Evolutionary conservation across 2,329 filamentous ascomycete genomes (phyloP).

Genomic region (Neopestalotiopsis rosae): DNA sequence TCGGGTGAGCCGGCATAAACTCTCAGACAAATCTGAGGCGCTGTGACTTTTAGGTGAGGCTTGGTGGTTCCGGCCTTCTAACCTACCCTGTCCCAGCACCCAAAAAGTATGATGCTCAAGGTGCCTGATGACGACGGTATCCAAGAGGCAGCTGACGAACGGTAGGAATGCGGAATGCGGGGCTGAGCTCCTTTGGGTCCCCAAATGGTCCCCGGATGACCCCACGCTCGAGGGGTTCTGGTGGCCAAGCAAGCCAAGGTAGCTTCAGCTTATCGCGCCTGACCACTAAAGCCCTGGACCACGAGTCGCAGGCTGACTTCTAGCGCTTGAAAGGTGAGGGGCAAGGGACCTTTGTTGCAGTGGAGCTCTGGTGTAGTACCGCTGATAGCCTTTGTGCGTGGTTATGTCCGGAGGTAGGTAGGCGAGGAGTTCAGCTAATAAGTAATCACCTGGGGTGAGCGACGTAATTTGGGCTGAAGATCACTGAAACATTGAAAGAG

Average conservation of each 20-base stretch:
- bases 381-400: too few species aligned
- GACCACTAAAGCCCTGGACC: neutral
- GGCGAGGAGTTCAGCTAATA: too few species aligned
- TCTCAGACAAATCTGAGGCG: neutral
- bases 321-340: too few species aligned
- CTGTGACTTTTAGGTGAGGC: neutral
- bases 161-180: conserved; percentile 11
- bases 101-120: neutral
- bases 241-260: neutral
- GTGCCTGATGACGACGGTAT: conserved; percentile 12
- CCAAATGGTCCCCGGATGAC: neutral
- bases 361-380: too few species aligned
- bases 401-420: too few species aligned
- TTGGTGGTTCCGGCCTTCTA: conserved; percentile 1
- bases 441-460: too few species aligned
- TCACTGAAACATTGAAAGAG: too few species aligned
- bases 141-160: conserved; percentile 2
- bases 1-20: conserved; percentile 6
- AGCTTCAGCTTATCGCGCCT: conserved; percentile 9
- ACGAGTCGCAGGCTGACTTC: neutral
- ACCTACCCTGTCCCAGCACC: neutral
- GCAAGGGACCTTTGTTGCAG: too few species aligned
- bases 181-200: conserved; percentile 1
- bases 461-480: too few species aligned
- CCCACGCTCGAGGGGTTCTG: neutral